Base-by-base conservation (phyloP, 139 green algal genomes). In the Chlamydomonas asymmetrica region DNA sequence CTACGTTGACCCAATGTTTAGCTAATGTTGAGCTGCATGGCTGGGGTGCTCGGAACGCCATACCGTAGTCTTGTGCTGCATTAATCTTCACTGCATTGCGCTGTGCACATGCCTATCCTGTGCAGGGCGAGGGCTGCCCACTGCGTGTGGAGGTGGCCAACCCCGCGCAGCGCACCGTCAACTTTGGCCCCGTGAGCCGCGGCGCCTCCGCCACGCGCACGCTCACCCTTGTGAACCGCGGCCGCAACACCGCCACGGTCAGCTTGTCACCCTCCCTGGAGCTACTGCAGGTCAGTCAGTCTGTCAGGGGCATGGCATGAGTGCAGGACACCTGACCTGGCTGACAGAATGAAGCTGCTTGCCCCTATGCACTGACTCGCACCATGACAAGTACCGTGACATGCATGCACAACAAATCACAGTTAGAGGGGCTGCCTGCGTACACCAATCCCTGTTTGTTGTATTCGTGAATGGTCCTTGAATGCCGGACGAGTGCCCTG, bases 111-210 rank as follows among this genome's bases (percentile, higher is more conserved):
- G 72, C n/a, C n/a, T n/a, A n/a, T n/a, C n/a, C n/a, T n/a, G n/a
- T n/a, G n/a, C n/a, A n/a, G n/a, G 86, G 83, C 29, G 90, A 93
- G 72, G 90, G 87, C 61, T 73, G 79, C 20, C 85, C 80, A 3
- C 63, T 96, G 60, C 73, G 65, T 4, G 54, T 96, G 32, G 90
- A 93, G 73, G 66, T 91, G 27, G 83, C 61, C 27, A 87, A 94
- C 62, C 81, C 86, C 32, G 70, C 76, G 22, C 78, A 91, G 37
- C 65, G 73, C 18, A 52, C 66, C 22, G 41, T 95, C 50, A 86
- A 82, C 60, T 90, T 95, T 73, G 91, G 91, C 9, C 64, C 79
- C 43, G 78, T 89, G 32, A 40, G 61, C 8, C 48, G 39, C 25
- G 75, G 75, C 41, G 61, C 66, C 22, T 77, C 63, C 56, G 59